These are phyloP conservation scores for Eucalyptus pumila DNA, from an alignment of 345 rosid species.

Conservation along the genomic window DNA sequence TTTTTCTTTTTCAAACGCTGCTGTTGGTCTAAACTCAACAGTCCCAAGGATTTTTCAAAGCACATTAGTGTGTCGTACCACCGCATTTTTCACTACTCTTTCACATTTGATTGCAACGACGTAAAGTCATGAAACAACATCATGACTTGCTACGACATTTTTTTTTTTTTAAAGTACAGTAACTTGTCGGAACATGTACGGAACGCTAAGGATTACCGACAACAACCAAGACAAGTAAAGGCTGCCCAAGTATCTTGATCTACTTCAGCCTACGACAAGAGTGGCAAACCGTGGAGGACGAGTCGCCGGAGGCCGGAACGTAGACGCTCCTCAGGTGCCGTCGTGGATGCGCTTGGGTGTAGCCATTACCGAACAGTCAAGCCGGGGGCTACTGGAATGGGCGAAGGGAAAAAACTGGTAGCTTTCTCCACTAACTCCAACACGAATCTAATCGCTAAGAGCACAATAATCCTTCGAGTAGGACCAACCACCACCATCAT, in stretches of 20 bases:
- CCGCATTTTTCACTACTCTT: neutral
- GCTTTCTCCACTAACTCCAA: neutral
- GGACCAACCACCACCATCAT: neutral
- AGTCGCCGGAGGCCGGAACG: neutral
- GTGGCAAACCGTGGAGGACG: neutral
- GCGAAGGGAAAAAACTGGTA: neutral
- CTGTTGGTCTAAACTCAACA: neutral
- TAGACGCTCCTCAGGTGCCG: neutral
- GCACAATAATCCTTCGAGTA: neutral
- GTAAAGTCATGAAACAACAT: neutral
- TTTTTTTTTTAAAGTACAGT: neutral
- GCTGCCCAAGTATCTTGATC: neutral
- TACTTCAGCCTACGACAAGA: neutral
- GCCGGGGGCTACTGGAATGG: neutral
- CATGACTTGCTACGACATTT: neutral
- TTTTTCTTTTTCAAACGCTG: neutral
- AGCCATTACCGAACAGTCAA: neutral
- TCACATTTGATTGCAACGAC: neutral
- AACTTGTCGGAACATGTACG: neutral
- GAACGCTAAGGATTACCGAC: neutral
- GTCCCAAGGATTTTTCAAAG: neutral
- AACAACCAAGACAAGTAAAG: neutral
- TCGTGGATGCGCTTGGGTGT: neutral
- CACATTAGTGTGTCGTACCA: neutral
- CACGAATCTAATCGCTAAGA: neutral